A percentile compares a stretch with the other conserved stretches of the same genome.
Conservation (phyloP, 2,329 filamentous ascomycete genomes). For the Tympanopsis confertula region DNA sequence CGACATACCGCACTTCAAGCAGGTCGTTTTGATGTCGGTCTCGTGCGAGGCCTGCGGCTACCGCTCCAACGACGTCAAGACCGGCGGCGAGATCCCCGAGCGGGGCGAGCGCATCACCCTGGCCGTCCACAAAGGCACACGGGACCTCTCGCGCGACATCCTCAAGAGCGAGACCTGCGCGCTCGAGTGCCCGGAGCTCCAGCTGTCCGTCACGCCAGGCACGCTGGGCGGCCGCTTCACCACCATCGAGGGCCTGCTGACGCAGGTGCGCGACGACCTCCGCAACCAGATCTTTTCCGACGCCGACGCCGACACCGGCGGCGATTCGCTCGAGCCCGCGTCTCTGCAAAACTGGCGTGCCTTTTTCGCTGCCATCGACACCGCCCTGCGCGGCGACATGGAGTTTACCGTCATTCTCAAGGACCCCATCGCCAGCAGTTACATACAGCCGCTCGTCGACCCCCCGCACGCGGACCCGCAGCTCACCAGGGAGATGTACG, state of each 20-base stretch:
- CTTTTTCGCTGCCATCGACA: slow-evolving; percentile 70
- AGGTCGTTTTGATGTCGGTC: slow-evolving; percentile 91
- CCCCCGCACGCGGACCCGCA: slow-evolving; percentile 61
- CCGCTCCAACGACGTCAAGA: slow-evolving; percentile 94
- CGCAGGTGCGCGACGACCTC: slow-evolving; percentile 83
- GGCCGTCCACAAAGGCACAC: slow-evolving; percentile 45
- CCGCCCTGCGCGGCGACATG: slow-evolving; percentile 68
- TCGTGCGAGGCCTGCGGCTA: slow-evolving; percentile 87
- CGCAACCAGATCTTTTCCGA: slow-evolving; percentile 76
- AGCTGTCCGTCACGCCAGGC: slow-evolving; percentile 78
- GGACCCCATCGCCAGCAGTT: slow-evolving; percentile 85
- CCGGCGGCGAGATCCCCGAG: slow-evolving; percentile 80
- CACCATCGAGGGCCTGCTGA: slow-evolving; percentile 85
- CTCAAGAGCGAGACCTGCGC: slow-evolving; percentile 91
- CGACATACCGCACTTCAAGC: slow-evolving; percentile 94
- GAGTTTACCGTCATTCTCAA: slow-evolving; percentile 74
- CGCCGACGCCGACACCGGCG: slow-evolving; percentile 42
- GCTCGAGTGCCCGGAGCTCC: slow-evolving; percentile 75
- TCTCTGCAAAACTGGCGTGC: slow-evolving; percentile 64
- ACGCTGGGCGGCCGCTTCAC: slow-evolving; percentile 94
- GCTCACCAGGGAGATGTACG: slow-evolving; percentile 72
- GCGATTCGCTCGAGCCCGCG: slow-evolving; percentile 62
- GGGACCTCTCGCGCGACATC: slow-evolving; percentile 82
- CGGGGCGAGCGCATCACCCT: slow-evolving; percentile 77
- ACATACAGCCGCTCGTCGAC: slow-evolving; percentile 81